Evolutionary conservation across 352 stramenopile species (phyloP).

Genomic region (Globisporangium paroecandrum): DNA sequence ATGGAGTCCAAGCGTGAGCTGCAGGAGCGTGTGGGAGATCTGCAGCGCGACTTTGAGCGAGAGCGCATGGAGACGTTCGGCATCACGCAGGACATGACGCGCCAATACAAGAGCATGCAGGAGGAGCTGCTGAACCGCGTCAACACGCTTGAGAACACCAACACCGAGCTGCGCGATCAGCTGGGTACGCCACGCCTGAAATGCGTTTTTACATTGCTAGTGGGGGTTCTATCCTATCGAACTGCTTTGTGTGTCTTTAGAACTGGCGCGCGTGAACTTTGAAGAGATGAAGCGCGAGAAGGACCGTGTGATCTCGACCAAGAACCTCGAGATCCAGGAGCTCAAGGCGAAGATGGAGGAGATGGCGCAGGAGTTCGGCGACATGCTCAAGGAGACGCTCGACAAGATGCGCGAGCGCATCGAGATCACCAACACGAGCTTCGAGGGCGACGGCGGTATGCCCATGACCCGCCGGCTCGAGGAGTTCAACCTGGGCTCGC

Average conservation of each 20-base stretch:
- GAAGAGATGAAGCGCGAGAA: slow-evolving; percentile 91
- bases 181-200: slow-evolving; percentile 41
- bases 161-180: slow-evolving; percentile 90
- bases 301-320: slow-evolving; percentile 84
- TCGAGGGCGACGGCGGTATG: slow-evolving; percentile 73
- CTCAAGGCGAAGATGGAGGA: slow-evolving; percentile 94
- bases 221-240: not conserved
- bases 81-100: slow-evolving; percentile 94
- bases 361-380: slow-evolving; percentile 92
- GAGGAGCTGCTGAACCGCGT: slow-evolving; percentile 88
- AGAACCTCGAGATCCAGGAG: slow-evolving; percentile 89
- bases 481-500: slow-evolving; percentile 81
- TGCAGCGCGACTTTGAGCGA: slow-evolving; percentile 85
- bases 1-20: slow-evolving; percentile 88
- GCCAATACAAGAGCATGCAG: slow-evolving; percentile 97
- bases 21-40: slow-evolving; percentile 70
- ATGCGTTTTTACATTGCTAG: not conserved
- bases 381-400: slow-evolving; percentile 94
- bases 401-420: slow-evolving; percentile 95
- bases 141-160: slow-evolving; percentile 88
- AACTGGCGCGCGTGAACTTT: slow-evolving; percentile 81
- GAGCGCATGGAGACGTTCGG: slow-evolving; percentile 88
- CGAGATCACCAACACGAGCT: slow-evolving; percentile 89
- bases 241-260: slow-evolving; percentile 24
- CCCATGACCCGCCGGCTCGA: slow-evolving; percentile 83